Percentiles rank a stretch among this genome's conserved stretches.
Evolutionary conservation across 169 alveolate species (phyloP).

Genomic region (Ichthyophthirius multifiliis): DNA sequence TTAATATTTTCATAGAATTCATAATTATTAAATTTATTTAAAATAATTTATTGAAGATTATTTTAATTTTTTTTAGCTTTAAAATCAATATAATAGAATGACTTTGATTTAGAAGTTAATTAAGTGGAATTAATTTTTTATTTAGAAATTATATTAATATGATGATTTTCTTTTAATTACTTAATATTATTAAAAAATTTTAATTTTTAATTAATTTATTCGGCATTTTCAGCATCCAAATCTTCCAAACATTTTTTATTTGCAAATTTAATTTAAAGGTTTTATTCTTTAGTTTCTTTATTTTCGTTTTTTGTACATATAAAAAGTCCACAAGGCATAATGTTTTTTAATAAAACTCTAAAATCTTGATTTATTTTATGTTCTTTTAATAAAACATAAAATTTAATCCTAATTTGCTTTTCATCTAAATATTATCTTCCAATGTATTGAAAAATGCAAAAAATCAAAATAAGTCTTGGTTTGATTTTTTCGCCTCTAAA

Average conservation of each 20-base stretch:
- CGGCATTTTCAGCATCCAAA: not conserved
- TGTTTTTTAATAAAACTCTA: not conserved
- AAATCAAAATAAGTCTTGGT: no score
- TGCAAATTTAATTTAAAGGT: not conserved
- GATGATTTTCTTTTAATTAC: not conserved
- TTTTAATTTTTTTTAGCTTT: not conserved
- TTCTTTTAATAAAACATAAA: not conserved
- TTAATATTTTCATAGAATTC: not conserved
- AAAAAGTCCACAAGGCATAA: not conserved
- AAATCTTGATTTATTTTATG: not conserved
- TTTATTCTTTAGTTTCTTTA: not conserved
- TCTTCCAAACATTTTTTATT: not conserved
- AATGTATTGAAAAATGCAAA: no score
- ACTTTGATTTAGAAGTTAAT: not conserved
- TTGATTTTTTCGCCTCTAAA: no score
- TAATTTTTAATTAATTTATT: not conserved
- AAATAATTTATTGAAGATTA: not conserved
- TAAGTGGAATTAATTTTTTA: not conserved
- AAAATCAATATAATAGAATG: not conserved
- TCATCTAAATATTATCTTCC: slow-evolving; percentile 9
- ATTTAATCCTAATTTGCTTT: not conserved
- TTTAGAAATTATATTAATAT: not conserved
- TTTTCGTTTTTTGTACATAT: not conserved
- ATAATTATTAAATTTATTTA: no score
- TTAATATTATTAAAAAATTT: not conserved